These are phyloP conservation scores for Pseudocercospora fuligena DNA, from an alignment of 2,329 filamentous ascomycete species.

Conservation along the genomic window DNA sequence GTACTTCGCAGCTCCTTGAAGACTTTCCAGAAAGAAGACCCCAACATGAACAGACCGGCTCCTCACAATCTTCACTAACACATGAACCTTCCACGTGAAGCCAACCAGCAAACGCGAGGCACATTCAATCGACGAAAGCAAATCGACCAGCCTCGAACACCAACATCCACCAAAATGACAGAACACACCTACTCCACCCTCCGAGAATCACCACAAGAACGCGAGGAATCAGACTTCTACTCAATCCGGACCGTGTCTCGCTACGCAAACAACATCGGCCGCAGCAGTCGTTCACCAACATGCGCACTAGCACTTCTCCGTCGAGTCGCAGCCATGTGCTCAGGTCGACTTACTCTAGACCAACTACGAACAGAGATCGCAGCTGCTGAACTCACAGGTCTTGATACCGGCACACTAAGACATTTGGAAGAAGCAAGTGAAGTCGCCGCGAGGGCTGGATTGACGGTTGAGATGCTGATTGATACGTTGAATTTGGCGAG, in stretches of 20 bases:
- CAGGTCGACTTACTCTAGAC: neutral
- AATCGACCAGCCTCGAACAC: too few relatives aligned
- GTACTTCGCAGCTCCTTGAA: neutral
- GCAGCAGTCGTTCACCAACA: neutral
- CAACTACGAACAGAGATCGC: neutral
- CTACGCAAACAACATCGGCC: constrained; percentile 3
- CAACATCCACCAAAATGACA: neutral
- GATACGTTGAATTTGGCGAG: neutral
- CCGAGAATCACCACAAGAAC: neutral
- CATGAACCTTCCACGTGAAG: too few relatives aligned
- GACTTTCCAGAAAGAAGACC: neutral
- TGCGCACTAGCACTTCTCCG: neutral
- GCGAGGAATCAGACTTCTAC: neutral
- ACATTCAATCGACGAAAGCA: too few relatives aligned
- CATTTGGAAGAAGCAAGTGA: neutral
- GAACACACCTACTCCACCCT: neutral
- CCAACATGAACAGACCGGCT: too few relatives aligned
- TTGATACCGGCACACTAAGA: neutral
- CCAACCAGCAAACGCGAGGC: too few relatives aligned
- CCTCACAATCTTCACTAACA: too few relatives aligned
- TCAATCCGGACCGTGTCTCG: neutral
- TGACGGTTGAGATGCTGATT: neutral
- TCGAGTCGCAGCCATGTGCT: neutral
- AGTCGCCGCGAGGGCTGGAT: neutral
- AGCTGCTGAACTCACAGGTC: neutral